Conservation (phyloP, 1,139 yeast species). For the Diutina mesorugosa region DNA sequence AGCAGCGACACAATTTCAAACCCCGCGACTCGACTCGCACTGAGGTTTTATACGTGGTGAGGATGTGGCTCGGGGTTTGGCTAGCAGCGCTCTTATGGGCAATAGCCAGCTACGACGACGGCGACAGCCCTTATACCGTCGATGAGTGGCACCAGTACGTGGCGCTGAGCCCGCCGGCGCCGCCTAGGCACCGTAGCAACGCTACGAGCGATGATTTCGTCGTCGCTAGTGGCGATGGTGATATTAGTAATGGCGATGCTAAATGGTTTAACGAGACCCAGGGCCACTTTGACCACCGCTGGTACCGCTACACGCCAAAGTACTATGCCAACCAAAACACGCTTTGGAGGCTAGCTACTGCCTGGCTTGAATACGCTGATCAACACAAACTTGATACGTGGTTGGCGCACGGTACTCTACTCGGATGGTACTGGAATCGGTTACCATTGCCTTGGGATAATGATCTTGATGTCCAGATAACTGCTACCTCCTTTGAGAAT, state of each 20-base stretch:
- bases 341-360: slow-evolving; percentile 24
- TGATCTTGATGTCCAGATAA: slow-evolving; percentile 46
- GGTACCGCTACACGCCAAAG: not conserved
- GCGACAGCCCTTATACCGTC: not conserved
- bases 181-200: not conserved
- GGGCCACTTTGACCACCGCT: not conserved
- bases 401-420: slow-evolving; percentile 48
- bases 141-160: not conserved
- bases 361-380: slow-evolving; percentile 41
- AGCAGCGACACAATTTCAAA: not conserved
- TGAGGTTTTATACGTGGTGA: not conserved
- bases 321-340: not conserved
- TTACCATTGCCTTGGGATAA: slow-evolving; percentile 50
- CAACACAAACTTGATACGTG: slow-evolving; percentile 32
- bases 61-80: not conserved
- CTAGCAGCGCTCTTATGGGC: not conserved
- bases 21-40: not conserved
- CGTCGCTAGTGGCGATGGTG: not conserved
- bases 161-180: not conserved
- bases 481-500: slow-evolving; percentile 13
- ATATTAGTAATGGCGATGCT: not conserved
- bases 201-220: not conserved
- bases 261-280: not conserved
- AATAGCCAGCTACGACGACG: not conserved
- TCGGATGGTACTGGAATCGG: slow-evolving; percentile 55